phyloP scores from a whole-genome alignment of 176 grass and related monocot genomes.

The Panicum miliaceum region DNA sequence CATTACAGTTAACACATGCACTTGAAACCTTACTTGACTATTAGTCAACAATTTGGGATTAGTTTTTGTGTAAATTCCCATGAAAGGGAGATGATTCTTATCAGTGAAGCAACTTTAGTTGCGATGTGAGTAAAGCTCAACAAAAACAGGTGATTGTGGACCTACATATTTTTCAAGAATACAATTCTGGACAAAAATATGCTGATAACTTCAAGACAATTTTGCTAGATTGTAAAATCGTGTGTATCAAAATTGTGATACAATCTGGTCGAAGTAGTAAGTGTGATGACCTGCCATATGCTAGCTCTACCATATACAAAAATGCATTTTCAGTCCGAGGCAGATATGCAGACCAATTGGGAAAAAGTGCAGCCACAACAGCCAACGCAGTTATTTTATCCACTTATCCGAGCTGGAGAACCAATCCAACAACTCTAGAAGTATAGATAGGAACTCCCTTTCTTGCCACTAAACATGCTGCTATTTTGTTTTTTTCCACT shows the following conservation, averaged over 20 bases:
- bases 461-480: not conserved
- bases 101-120: conserved; percentile 21
- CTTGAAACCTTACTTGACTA: conserved; percentile 30
- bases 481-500: not conserved
- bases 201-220: conserved; percentile 6
- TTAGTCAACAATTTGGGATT: conserved; percentile 4
- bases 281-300: not conserved
- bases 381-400: not conserved
- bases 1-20: conserved; percentile 16
- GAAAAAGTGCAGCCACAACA: not conserved
- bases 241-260: not conserved
- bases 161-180: too few species aligned
- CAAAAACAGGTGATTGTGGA: not conserved
- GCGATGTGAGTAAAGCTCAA: conserved; percentile 1
- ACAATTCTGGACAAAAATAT: not conserved
- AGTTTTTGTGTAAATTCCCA: conserved; percentile 15
- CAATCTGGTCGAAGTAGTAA: not conserved
- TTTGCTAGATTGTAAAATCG: not conserved
- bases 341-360: not conserved
- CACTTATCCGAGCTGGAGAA: not conserved
- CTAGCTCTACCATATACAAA: not conserved
- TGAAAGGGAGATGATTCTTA: conserved; percentile 22
- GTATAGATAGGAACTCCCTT: not conserved
- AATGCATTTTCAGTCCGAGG: conserved; percentile 11
- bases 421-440: not conserved